A percentile compares a stretch with the other conserved stretches of the same genome.
These are phyloP conservation scores for Acidiella bohemica DNA, from an alignment of 495 filamentous ascomycete species.

Conservation along the genomic window DNA sequence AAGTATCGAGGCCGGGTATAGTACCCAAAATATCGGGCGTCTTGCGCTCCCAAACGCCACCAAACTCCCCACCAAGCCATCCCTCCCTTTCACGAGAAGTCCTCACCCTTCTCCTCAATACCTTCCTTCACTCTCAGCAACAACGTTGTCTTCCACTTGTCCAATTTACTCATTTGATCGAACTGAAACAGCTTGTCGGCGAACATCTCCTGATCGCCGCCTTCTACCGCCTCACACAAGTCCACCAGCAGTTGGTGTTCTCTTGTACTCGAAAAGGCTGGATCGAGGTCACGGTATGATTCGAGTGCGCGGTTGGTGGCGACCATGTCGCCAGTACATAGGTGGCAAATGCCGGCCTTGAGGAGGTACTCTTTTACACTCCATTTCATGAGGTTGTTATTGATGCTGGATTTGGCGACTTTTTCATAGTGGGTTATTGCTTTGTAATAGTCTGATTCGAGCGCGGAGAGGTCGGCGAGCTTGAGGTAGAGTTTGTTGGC, in stretches of 20 bases:
- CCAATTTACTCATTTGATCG: conserved; percentile 79
- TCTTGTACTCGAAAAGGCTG: conserved; percentile 54
- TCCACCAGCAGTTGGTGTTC: conserved; percentile 71
- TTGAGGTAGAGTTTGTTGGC: conserved; percentile 87
- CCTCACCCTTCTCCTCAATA: conserved; percentile 64
- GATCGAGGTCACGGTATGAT: conserved; percentile 69
- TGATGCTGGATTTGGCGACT: conserved; percentile 39
- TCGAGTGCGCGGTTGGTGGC: conserved; percentile 63
- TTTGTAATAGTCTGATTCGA: conserved; percentile 68
- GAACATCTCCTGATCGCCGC: conserved; percentile 64
- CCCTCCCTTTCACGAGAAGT: conserved; percentile 60
- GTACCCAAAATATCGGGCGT: too few species aligned
- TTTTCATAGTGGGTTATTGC: conserved; percentile 69
- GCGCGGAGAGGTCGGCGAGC: conserved; percentile 69
- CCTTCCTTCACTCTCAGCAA: conserved; percentile 67
- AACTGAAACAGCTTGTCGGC: conserved; percentile 74
- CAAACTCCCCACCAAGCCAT: too few species aligned
- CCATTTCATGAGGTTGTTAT: conserved; percentile 76
- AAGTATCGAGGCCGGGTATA: too few species aligned
- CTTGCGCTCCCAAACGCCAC: too few species aligned
- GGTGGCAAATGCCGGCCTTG: conserved; percentile 58
- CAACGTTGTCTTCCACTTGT: conserved; percentile 90
- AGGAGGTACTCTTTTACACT: conserved; percentile 87
- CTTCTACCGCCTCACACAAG: conserved; percentile 54
- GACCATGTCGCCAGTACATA: conserved; percentile 48